These are phyloP conservation scores for Emergomyces pasteurianus DNA, from an alignment of 2,329 filamentous ascomycete genomes.

Conservation along the genomic window DNA sequence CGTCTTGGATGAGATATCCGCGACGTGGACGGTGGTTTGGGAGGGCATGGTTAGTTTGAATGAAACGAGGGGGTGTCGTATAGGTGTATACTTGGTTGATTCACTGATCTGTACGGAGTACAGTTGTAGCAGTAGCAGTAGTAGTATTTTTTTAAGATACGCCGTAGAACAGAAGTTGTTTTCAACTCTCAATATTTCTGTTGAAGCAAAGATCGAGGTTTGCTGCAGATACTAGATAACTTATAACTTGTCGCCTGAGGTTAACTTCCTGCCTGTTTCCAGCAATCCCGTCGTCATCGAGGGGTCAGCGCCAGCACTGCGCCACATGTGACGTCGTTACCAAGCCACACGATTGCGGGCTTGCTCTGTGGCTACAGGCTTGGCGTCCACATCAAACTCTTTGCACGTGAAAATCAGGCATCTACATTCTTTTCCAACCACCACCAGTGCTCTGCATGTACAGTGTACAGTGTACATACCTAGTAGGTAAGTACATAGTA, in stretches of 20 bases:
- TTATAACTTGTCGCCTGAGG: too few relatives aligned
- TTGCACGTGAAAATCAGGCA: background rate
- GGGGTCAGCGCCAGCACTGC: constrained; percentile 13
- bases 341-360: constrained; percentile 21
- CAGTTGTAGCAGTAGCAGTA: background rate
- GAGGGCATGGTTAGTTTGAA: background rate
- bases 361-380: background rate
- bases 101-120: background rate
- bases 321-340: constrained; percentile 25
- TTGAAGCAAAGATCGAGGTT: background rate
- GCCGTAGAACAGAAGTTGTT: background rate
- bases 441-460: too few relatives aligned
- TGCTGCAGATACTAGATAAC: too few relatives aligned
- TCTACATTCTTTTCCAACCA: too few relatives aligned
- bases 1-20: constrained; percentile 73
- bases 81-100: too few relatives aligned
- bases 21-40: constrained; percentile 63
- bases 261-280: too few relatives aligned
- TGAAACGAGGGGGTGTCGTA: background rate
- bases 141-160: too few relatives aligned
- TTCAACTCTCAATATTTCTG: too few relatives aligned
- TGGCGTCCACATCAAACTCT: background rate
- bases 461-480: too few relatives aligned
- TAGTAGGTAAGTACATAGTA: too few relatives aligned
- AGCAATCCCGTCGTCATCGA: constrained; percentile 7